Evolutionary conservation across 2,329 filamentous ascomycete species (phyloP).

Genomic region (Emydomyces testavorans): DNA sequence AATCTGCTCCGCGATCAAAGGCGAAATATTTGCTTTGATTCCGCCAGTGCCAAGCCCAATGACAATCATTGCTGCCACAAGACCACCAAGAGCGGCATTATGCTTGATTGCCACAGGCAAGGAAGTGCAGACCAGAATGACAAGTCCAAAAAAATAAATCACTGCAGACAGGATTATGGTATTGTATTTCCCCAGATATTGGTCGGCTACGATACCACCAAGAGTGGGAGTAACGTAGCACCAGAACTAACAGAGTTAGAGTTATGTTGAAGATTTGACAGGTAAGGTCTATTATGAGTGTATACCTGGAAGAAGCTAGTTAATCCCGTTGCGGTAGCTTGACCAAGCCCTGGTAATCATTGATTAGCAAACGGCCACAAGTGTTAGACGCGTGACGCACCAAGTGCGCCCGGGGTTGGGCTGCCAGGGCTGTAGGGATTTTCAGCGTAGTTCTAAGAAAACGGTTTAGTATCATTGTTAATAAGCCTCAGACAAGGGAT

Average conservation of each 20-base stretch:
- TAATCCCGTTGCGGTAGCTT: constrained; percentile 38
- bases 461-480: not conserved
- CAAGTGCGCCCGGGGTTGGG: constrained; percentile 30
- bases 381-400: not conserved
- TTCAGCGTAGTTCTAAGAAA: constrained; percentile 41
- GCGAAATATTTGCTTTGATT: constrained; percentile 54
- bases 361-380: not conserved
- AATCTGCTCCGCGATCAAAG: constrained; percentile 54
- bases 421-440: constrained; percentile 30
- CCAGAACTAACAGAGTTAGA: constrained; percentile 33
- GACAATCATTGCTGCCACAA: constrained; percentile 47
- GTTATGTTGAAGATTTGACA: not conserved
- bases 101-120: constrained; percentile 42
- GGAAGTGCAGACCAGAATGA: constrained; percentile 46
- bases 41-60: constrained; percentile 55
- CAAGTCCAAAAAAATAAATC: constrained; percentile 47
- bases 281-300: not conserved
- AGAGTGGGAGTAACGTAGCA: constrained; percentile 47
- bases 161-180: constrained; percentile 46
- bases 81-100: constrained; percentile 42
- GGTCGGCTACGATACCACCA: constrained; percentile 48
- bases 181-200: constrained; percentile 50
- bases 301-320: constrained; percentile 41
- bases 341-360: constrained; percentile 22
- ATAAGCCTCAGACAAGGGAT: not conserved